Percentiles rank a stretch among this genome's conserved stretches.
Conservation (phyloP, 352 stramenopile genomes). For the Phytophthora europaea region DNA sequence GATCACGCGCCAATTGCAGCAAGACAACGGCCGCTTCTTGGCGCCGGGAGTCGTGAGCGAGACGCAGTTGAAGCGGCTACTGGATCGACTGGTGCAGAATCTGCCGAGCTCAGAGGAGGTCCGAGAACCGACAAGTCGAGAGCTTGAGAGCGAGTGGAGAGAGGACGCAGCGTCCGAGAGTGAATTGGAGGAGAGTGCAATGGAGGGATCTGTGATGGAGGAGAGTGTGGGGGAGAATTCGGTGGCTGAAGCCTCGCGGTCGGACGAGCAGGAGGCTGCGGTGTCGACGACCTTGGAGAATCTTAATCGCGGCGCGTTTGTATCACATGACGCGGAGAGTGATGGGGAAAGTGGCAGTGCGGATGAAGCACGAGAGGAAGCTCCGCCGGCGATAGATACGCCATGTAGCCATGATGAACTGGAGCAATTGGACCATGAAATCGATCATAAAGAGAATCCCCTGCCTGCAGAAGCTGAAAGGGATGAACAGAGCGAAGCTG, state of each 20-base stretch:
- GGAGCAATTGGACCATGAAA: slow-evolving; percentile 12
- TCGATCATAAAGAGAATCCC: slow-evolving; percentile 1
- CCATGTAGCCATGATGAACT: slow-evolving; percentile 1
- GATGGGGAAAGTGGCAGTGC: slow-evolving; percentile 16
- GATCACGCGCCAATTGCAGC: slow-evolving; percentile 66
- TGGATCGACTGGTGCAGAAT: slow-evolving; percentile 73
- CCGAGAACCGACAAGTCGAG: neutral
- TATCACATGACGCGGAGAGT: slow-evolving; percentile 28
- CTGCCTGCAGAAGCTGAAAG: neutral
- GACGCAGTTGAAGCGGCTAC: slow-evolving; percentile 65
- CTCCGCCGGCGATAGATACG: slow-evolving; percentile 1
- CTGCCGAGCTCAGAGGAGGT: slow-evolving; percentile 22
- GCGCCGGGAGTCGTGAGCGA: slow-evolving; percentile 71
- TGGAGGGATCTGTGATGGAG: slow-evolving; percentile 50
- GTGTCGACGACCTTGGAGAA: slow-evolving; percentile 14
- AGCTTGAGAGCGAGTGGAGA: slow-evolving; percentile 23
- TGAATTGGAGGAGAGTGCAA: slow-evolving; percentile 48
- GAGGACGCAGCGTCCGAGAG: slow-evolving; percentile 29
- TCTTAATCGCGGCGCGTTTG: slow-evolving; percentile 26
- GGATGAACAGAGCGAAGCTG: slow-evolving; percentile 1
- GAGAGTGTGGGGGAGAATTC: slow-evolving; percentile 31
- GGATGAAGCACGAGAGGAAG: neutral
- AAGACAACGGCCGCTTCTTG: slow-evolving; percentile 74
- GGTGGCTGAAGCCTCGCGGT: slow-evolving; percentile 46
- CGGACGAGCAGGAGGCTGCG: slow-evolving; percentile 29